Base-by-base conservation (phyloP, 1,284 basidiomycete species). In the Tilletiaria anomala region DNA sequence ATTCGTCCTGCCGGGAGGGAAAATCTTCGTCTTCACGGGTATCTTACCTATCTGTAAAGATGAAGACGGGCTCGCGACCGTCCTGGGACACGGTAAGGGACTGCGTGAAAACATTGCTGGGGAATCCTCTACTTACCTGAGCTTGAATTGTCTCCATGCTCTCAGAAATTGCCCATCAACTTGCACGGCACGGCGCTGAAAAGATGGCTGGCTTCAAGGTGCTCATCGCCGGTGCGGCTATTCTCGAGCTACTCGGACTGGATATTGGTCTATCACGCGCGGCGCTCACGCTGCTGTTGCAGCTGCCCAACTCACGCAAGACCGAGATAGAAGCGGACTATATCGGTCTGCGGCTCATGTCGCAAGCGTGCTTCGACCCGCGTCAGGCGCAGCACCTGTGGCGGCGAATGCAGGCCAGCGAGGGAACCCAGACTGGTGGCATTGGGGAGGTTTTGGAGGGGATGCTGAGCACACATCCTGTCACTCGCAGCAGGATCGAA, bases 131-230 rank as follows among this genome's bases (percentile, higher is more conserved):
- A 33, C 12, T n/a, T 12, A 6, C 14, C 38, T 5, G 14, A 15
- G 8, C 2, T 14, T 4, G n/a, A 15, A 23, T 18, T n/a, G n/a
- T n/a, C n/a, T n/a, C n/a, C n/a, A n/a, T n/a, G 35, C 3, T 10
- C 38, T 0, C 50, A 84, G 86, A 89, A 69, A 82, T 91, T 32
- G 84, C 83, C 2, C 88, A 91, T 60, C 80, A 82, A 51, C 39
- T 47, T 14, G 43, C 48, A 37, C 21, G 51, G 19, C 44, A 54
- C 48, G 31, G 37, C 4, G 64, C 64, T 1, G 64, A 67, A 40
- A 61, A 61, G 43, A 47, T 58, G 53, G 56, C 58, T 8, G 56
- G 58, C 14, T 48, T 51, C 44, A 65, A 62, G 39, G 50, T 65
- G 8, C 35, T 64, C 5, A 45, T 54, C 8, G 36, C 50, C 12